Conservation (phyloP, 1,284 basidiomycete genomes). For the Boletellus deceptivus region DNA sequence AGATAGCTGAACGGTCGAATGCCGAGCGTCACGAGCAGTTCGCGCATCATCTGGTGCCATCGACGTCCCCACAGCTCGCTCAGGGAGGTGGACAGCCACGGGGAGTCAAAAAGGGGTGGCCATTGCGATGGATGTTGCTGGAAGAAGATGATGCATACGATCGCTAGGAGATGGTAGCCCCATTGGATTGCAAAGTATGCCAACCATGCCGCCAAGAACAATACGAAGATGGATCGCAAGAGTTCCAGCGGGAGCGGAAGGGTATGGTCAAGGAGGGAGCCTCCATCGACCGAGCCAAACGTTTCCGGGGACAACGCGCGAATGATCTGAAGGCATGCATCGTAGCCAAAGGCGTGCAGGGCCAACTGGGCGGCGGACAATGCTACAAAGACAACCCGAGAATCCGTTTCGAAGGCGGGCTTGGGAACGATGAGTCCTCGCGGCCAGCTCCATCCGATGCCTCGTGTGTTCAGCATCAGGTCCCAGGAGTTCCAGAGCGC, state of each 20-base stretch:
- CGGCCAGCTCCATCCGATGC: slow-evolving; percentile 34
- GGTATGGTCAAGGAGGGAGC: slow-evolving; percentile 48
- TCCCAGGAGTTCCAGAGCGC: slow-evolving; percentile 30
- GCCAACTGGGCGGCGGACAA: slow-evolving; percentile 5
- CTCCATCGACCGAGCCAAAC: slow-evolving; percentile 24
- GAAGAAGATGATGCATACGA: slow-evolving; percentile 42
- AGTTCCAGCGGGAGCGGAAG: slow-evolving; percentile 43
- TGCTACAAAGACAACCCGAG: slow-evolving; percentile 13
- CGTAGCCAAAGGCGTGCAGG: slow-evolving; percentile 14
- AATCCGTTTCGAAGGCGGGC: slow-evolving; percentile 12
- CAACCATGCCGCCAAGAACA: slow-evolving; percentile 39
- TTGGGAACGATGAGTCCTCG: slow-evolving; percentile 18
- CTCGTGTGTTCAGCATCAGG: slow-evolving; percentile 22
- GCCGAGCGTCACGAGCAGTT: slow-evolving; percentile 24
- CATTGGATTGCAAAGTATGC: slow-evolving; percentile 44
- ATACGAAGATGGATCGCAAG: slow-evolving; percentile 34
- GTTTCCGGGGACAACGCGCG: slow-evolving; percentile 16
- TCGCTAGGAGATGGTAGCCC: slow-evolving; percentile 40
- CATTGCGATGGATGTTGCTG: slow-evolving; percentile 35
- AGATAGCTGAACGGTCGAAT: slow-evolving; percentile 30
- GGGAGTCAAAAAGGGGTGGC: slow-evolving; percentile 43
- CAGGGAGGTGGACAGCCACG: slow-evolving; percentile 41
- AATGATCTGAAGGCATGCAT: slow-evolving; percentile 14
- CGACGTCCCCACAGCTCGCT: slow-evolving; percentile 43
- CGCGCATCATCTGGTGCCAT: slow-evolving; percentile 46